Evolutionary conservation across 2,329 filamentous ascomycete genomes (phyloP).

Genomic region (Tolypocladium tundrense): DNA sequence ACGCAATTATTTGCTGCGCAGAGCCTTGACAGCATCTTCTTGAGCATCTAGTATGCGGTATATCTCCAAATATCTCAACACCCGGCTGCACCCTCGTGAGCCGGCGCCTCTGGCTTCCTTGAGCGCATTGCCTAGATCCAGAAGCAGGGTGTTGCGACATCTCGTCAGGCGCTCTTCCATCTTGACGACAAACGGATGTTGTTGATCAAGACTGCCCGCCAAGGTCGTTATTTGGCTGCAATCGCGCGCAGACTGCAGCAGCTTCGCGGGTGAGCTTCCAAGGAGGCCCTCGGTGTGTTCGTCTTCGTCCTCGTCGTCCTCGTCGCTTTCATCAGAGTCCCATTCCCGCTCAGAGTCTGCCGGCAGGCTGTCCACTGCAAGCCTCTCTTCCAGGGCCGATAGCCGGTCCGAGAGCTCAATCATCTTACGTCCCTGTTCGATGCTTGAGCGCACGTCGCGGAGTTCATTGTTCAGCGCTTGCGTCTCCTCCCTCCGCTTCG

Average conservation of each 20-base stretch:
- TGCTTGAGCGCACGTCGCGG: conserved; percentile 48
- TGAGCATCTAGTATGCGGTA: conserved; percentile 44
- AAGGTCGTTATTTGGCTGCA: conserved; percentile 32
- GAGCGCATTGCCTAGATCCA: conserved; percentile 43
- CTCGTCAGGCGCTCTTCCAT: conserved; percentile 39
- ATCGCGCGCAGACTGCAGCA: conserved; percentile 34
- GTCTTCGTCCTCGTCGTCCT: conserved; percentile 28
- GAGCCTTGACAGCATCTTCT: conserved; percentile 37
- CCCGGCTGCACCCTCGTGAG: conserved; percentile 27
- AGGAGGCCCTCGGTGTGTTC: conserved; percentile 20
- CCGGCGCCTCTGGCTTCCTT: conserved; percentile 34
- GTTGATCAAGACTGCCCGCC: conserved; percentile 33
- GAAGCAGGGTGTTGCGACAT: conserved; percentile 45
- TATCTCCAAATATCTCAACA: conserved; percentile 41
- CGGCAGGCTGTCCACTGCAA: conserved; percentile 41
- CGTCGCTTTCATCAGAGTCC: conserved; percentile 26
- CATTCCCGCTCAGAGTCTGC: conserved; percentile 7
- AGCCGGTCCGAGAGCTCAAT: conserved; percentile 58
- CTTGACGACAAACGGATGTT: conserved; percentile 39
- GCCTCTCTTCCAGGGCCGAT: conserved; percentile 49
- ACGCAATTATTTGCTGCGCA: conserved; percentile 26
- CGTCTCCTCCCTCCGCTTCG: conserved; percentile 53
- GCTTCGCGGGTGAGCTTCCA: conserved; percentile 35
- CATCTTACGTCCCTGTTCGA: conserved; percentile 52
- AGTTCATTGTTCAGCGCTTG: conserved; percentile 55